Evolutionary conservation across 345 rosid genomes (phyloP), one percentile per base, ranked within the genome.

Genomic region (Balakata baccata): DNA sequence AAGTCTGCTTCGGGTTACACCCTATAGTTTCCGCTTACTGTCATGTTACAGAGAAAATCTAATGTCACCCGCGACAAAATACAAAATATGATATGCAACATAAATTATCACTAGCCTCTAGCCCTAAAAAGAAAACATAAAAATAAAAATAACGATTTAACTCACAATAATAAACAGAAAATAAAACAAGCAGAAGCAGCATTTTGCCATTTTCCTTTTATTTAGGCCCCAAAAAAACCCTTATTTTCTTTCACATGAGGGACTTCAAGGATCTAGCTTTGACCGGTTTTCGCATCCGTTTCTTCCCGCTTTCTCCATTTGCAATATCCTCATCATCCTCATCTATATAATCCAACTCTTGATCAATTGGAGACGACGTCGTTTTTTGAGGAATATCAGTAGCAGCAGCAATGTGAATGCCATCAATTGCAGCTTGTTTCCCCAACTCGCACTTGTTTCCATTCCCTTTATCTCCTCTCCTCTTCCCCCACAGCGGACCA

Each of bases 241-340:
- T 71, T 50, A 17, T 22, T 57, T 16, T 29, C 34, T 1, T 50
- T 86, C 83, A 90, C 97, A 92, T 92, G 10, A 94, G 90, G n/a
- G 98, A 94, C 75, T 90, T 94, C 77, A 94, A 85, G 62, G 98
- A 92, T 75, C 96, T 89, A 64, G 92, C 93, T 79, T 94, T 92
- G 16, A 90, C 87, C 2, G 97, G 97, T 70, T 92, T 94, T 74
- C 97, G 68, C 83, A 38, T 88, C 82, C 89, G 80, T 84, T 94
- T 92, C 84, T 70, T 87, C 10, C 84, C 83, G 29, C 58, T 72
- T 18, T 77, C 81, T 9, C 74, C 83, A 70, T 78, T 56, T 45
- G 63, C 80, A 39, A 65, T 70, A 10, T 58, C 87, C 0, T 85
- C 83, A 0, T 73, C 81, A 0, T 83, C 86, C 0, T 87, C 94